A percentile compares a stretch with the other conserved stretches of the same genome.
Conservation (phyloP, 306 rosid species). For the Canavalia ensiformis region DNA sequence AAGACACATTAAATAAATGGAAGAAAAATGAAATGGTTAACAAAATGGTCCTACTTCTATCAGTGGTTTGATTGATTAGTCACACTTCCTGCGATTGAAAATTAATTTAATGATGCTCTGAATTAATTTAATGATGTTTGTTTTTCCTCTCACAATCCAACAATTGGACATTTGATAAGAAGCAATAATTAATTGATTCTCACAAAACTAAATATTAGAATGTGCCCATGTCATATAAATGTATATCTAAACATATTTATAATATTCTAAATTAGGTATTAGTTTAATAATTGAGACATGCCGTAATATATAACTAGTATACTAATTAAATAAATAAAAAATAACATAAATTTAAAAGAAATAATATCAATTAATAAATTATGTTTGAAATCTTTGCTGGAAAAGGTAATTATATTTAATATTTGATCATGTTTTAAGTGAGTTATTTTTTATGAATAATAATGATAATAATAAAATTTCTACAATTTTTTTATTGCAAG, state of each 20-base stretch:
- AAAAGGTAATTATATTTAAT: too few relatives aligned
- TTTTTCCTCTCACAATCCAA: too few relatives aligned
- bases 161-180: too few relatives aligned
- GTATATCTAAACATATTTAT: too few relatives aligned
- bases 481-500: too few relatives aligned
- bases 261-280: background rate
- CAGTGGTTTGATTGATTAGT: background rate
- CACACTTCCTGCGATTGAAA: background rate
- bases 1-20: background rate
- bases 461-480: too few relatives aligned
- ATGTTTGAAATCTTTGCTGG: too few relatives aligned
- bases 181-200: too few relatives aligned
- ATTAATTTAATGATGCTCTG: background rate
- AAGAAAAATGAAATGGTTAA: slow-evolving; percentile 5
- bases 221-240: too few relatives aligned
- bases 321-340: background rate
- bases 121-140: background rate
- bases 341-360: background rate
- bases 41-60: slow-evolving; percentile 15
- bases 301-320: background rate
- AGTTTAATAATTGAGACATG: background rate
- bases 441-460: too few relatives aligned
- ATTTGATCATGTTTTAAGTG: background rate
- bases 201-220: too few relatives aligned
- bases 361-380: too few relatives aligned